These are phyloP conservation scores for Botrytis porri DNA, from an alignment of 2,329 filamentous ascomycete species.

Conservation along the genomic window DNA sequence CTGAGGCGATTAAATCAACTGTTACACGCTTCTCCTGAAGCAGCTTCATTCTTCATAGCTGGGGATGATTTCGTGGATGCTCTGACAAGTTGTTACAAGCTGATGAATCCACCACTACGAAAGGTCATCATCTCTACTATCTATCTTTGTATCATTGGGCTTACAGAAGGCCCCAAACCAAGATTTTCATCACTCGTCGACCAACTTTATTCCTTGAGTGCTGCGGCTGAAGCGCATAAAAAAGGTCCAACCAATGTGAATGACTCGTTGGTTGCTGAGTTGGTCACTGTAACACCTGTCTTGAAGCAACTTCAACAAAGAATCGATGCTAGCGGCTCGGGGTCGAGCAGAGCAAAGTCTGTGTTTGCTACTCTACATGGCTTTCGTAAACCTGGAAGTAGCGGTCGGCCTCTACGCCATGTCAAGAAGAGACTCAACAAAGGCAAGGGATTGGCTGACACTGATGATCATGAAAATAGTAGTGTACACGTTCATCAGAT, in stretches of 20 bases:
- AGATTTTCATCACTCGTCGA: constrained; percentile 77
- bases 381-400: constrained; percentile 56
- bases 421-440: constrained; percentile 19
- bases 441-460: constrained; percentile 55
- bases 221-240: constrained; percentile 63
- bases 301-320: constrained; percentile 59
- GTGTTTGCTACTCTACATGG: constrained; percentile 58
- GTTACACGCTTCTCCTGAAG: constrained; percentile 57
- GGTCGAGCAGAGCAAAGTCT: constrained; percentile 55
- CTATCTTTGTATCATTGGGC: constrained; percentile 71
- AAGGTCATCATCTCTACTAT: constrained; percentile 67
- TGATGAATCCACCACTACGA: constrained; percentile 61
- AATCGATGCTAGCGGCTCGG: constrained; percentile 48
- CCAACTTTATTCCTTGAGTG: constrained; percentile 77
- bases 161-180: constrained; percentile 63
- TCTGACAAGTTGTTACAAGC: constrained; percentile 61
- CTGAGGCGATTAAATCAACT: constrained; percentile 62
- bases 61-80: constrained; percentile 87
- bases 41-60: constrained; percentile 65
- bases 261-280: constrained; percentile 73
- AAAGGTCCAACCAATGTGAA: constrained; percentile 54
- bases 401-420: constrained; percentile 52
- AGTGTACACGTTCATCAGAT: constrained; percentile 68
- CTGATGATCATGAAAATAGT: constrained; percentile 28
- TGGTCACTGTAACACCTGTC: constrained; percentile 78